Evolutionary conservation across 1,139 yeast genomes (phyloP).

Genomic region (Spencermartinsiella ligniputridi): DNA sequence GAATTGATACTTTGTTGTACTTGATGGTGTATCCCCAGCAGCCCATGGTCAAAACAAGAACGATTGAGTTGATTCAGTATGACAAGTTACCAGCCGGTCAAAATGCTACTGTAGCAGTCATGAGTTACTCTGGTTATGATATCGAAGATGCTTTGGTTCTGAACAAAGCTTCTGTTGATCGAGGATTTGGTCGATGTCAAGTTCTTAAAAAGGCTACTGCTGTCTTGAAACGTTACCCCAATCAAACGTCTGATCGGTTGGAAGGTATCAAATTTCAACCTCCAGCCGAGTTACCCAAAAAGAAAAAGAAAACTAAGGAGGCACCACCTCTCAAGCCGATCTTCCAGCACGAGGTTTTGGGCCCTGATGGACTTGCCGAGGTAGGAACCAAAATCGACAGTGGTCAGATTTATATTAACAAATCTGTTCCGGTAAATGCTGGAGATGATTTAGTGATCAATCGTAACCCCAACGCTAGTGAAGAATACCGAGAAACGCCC

Average conservation of each 20-base stretch:
- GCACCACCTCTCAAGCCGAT: constrained; percentile 59
- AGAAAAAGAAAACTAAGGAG: constrained; percentile 11
- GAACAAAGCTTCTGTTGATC: constrained; percentile 86
- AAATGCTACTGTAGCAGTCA: constrained; percentile 97
- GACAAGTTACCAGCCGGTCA: constrained; percentile 99
- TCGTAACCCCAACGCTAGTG: constrained; percentile 16
- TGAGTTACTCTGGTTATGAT: constrained; percentile 99
- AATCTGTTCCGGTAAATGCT: constrained; percentile 85
- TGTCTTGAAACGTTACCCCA: constrained; percentile 83
- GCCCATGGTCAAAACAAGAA: constrained; percentile 97
- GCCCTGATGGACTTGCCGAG: constrained; percentile 95
- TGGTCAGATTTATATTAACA: constrained; percentile 92
- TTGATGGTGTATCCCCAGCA: constrained; percentile 98
- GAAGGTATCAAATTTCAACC: constrained; percentile 82
- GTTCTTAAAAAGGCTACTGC: constrained; percentile 92
- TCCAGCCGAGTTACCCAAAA: constrained; percentile 35
- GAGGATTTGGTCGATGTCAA: constrained; percentile 98
- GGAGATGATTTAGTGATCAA: constrained; percentile 64
- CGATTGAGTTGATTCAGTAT: constrained; percentile 90
- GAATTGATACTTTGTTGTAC: constrained; percentile 90
- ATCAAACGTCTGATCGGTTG: constrained; percentile 86
- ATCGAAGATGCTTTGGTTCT: constrained; percentile 97
- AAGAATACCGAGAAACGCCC: constrained; percentile 83
- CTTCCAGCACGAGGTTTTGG: constrained; percentile 79
- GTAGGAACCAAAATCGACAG: constrained; percentile 87